Base-by-base conservation (phyloP, 163 green algal species). In the Prototheca wickerhamii region DNA sequence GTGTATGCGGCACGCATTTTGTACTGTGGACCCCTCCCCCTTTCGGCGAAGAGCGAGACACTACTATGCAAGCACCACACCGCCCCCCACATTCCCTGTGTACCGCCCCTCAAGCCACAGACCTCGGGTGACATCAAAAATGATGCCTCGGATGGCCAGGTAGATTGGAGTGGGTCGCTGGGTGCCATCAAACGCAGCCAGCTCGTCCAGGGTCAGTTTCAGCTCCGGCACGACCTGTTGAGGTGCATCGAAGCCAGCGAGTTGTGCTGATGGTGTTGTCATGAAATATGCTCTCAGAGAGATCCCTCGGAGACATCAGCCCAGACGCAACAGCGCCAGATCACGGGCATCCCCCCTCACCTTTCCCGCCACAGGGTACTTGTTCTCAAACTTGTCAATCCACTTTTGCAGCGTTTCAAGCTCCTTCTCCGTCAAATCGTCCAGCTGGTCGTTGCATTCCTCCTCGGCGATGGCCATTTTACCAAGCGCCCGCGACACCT, bases 71-170 rank as follows among this genome's bases (percentile, higher is more conserved):
- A 30, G 21, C 5, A 31, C 23, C 21, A 26, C 8, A 61, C 17
- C 37, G 10, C n/a, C n/a, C n/a, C n/a, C n/a, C n/a, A n/a, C n/a
- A n/a, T n/a, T n/a, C n/a, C n/a, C n/a, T n/a, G n/a, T n/a, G n/a
- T n/a, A n/a, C n/a, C n/a, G n/a, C n/a, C n/a, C n/a, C n/a, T n/a
- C n/a, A n/a, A n/a, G n/a, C n/a, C n/a, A n/a, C 54, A 30, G 40
- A 71, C 84, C 84, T 63, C 67, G 75, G 0, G 74, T 83, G 21
- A 96, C 84, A 63, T 96, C 86, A 73, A 86, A 95, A n/a, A 96
- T 71, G 17, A 62, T 67, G 10, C 89, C 89, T 20, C 76, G 63
- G 28, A 96, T 87, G n/a, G 88, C 64, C 30, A 96, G 72, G 33
- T 80, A 74, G 59, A 96, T 87, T 3, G 87, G 89, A 59, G 82